Percentiles rank a stretch among this genome's conserved stretches.
Evolutionary conservation across 192 early-diverging fungal genomes (phyloP).

Genomic region (Geranomyces variabilis): DNA sequence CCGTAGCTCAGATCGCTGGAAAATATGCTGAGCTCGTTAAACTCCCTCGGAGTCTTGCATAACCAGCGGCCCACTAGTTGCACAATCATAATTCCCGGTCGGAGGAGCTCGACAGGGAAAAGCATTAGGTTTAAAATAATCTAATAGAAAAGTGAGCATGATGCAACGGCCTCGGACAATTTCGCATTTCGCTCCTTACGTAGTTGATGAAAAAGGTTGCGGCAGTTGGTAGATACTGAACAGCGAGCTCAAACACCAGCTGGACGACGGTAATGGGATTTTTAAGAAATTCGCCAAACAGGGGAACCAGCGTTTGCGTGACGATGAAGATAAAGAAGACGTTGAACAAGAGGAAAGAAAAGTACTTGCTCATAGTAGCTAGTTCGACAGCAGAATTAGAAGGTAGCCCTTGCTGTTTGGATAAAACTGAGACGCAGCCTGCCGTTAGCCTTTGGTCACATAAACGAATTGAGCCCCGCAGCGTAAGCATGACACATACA

Average conservation of each 20-base stretch:
- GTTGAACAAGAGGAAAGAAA: slow-evolving; percentile 58
- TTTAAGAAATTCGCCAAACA: slow-evolving; percentile 27
- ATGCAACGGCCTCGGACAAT: too few species aligned
- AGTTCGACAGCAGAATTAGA: slow-evolving; percentile 40
- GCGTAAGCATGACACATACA: slow-evolving; percentile 31
- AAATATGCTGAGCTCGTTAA: slow-evolving; percentile 41
- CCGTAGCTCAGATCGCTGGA: slow-evolving; percentile 54
- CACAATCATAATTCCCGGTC: slow-evolving; percentile 45
- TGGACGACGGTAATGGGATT: slow-evolving; percentile 46
- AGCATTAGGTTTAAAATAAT: slow-evolving; percentile 47
- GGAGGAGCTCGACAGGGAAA: slow-evolving; percentile 47
- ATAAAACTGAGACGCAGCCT: slow-evolving; percentile 32
- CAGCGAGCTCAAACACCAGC: slow-evolving; percentile 17
- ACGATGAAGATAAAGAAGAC: slow-evolving; percentile 56
- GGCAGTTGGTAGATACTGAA: slow-evolving; percentile 39
- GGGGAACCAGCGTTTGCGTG: slow-evolving; percentile 23
- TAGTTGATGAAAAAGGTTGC: slow-evolving; percentile 59
- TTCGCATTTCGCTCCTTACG: slow-evolving; percentile 25
- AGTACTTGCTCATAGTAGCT: slow-evolving; percentile 50
- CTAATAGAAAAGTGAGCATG: slow-evolving; percentile 21
- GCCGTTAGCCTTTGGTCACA: not conserved
- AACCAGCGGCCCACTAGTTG: slow-evolving; percentile 29
- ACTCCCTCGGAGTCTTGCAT: slow-evolving; percentile 50
- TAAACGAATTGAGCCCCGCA: not conserved
- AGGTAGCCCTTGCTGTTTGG: slow-evolving; percentile 39